Evolutionary conservation across 805 yeast genomes (phyloP).

Genomic region (Saccharomyces mikatae): DNA sequence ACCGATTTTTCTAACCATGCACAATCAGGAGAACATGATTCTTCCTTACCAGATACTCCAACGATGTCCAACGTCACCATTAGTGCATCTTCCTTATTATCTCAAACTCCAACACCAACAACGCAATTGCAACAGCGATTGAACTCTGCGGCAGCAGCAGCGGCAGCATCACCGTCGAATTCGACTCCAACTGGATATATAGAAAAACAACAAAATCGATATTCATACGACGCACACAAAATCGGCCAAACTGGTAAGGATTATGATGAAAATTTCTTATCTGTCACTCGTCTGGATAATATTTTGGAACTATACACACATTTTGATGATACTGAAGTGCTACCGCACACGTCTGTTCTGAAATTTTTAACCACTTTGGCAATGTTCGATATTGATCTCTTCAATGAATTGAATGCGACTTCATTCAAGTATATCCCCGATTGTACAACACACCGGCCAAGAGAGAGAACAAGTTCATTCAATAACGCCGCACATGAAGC

Average conservation of each 20-base stretch:
- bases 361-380: slow-evolving; percentile 20
- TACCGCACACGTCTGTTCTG: slow-evolving; percentile 22
- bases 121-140: neutral
- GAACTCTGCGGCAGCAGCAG: neutral
- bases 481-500: slow-evolving; percentile 1
- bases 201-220: neutral
- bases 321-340: slow-evolving; percentile 22
- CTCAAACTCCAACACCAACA: neutral
- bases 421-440: slow-evolving; percentile 20
- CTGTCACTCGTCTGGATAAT: slow-evolving; percentile 12
- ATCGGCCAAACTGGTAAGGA: neutral
- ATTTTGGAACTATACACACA: slow-evolving; percentile 20
- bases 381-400: slow-evolving; percentile 22
- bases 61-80: neutral
- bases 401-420: slow-evolving; percentile 17
- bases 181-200: neutral
- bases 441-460: neutral
- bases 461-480: neutral
- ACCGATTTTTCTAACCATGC: neutral
- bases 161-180: neutral
- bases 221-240: neutral
- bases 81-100: neutral
- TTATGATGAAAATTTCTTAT: neutral
- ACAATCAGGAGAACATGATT: neutral
- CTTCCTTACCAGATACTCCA: neutral